These are phyloP conservation scores for Tremellales sp. DNA, from an alignment of 1,284 basidiomycete genomes.

Conservation along the genomic window DNA sequence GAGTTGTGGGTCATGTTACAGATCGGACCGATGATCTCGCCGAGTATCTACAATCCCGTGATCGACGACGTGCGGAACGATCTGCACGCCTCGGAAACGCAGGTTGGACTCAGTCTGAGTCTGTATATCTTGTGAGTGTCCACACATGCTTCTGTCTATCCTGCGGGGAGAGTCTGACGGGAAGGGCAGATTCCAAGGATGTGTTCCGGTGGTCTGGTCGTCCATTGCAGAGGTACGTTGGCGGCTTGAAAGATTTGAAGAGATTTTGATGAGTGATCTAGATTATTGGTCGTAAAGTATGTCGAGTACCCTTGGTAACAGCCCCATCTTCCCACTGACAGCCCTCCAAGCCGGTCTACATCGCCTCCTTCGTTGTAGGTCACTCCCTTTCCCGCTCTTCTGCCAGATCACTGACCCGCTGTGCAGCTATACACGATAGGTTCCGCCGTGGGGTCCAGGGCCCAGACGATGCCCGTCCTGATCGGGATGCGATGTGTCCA, in stretches of 20 bases:
- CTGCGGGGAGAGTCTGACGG: background rate
- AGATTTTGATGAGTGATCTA: slow-evolving; percentile 2
- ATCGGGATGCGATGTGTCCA: slow-evolving; percentile 55
- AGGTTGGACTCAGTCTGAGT: slow-evolving; percentile 70
- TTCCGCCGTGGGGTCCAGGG: slow-evolving; percentile 61
- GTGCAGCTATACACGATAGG: slow-evolving; percentile 60
- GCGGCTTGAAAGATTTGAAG: background rate
- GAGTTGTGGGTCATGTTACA: slow-evolving; percentile 48
- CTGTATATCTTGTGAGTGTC: slow-evolving; percentile 62
- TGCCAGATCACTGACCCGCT: slow-evolving; percentile 1
- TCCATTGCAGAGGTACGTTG: slow-evolving; percentile 27
- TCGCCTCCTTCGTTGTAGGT: slow-evolving; percentile 54
- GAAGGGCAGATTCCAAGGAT: slow-evolving; percentile 38
- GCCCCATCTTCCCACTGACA: background rate
- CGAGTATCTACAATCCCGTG: slow-evolving; percentile 45
- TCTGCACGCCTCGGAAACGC: slow-evolving; percentile 60
- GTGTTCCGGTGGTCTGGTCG: slow-evolving; percentile 41
- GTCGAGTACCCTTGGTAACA: slow-evolving; percentile 16
- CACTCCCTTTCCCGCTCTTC: background rate
- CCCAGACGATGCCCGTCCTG: slow-evolving; percentile 59
- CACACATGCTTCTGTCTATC: background rate
- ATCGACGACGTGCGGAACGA: slow-evolving; percentile 64
- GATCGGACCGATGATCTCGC: slow-evolving; percentile 64
- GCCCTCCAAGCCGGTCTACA: slow-evolving; percentile 60
- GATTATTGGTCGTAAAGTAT: slow-evolving; percentile 71